phyloP scores from a whole-genome alignment of 352 stramenopile species.

The Globisporangium okanoganense region DNA sequence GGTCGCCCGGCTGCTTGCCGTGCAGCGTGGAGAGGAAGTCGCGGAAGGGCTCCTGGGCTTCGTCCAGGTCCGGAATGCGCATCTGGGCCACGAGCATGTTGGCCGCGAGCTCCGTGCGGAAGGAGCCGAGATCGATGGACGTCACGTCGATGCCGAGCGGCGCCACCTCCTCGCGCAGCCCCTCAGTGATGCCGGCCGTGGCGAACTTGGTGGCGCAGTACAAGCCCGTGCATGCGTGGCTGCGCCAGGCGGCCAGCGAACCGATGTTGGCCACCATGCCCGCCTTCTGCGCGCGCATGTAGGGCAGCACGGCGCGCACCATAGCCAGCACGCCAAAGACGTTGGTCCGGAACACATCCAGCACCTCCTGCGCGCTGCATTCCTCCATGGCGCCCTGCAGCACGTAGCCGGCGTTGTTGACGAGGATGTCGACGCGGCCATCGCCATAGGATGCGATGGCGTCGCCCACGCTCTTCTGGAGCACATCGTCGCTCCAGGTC shows the following conservation, averaged over 20 bases:
- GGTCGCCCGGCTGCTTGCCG: constrained; percentile 34
- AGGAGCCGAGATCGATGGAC: background rate
- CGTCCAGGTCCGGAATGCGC: background rate
- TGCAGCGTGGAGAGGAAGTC: constrained; percentile 20
- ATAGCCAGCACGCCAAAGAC: background rate
- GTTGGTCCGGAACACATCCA: constrained; percentile 4
- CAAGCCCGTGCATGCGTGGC: background rate
- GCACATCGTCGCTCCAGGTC: too few species aligned
- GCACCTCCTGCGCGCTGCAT: constrained; percentile 15
- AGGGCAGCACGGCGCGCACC: background rate
- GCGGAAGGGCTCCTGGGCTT: background rate
- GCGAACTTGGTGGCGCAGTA: background rate
- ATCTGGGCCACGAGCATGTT: background rate
- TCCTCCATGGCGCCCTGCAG: constrained; percentile 35
- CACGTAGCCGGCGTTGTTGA: constrained; percentile 40
- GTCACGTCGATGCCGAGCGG: background rate
- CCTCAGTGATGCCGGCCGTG: background rate
- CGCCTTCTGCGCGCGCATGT: background rate
- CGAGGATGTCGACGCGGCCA: constrained; percentile 32
- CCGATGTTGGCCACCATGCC: background rate
- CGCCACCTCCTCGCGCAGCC: background rate
- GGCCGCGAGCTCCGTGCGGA: background rate
- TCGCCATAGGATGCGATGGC: too few species aligned
- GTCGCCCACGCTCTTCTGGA: too few species aligned
- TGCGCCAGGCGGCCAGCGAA: background rate